A percentile compares a stretch with the other conserved stretches of the same genome.
phyloP scores from a whole-genome alignment of 805 yeast species.

The Candida nitratophila region DNA sequence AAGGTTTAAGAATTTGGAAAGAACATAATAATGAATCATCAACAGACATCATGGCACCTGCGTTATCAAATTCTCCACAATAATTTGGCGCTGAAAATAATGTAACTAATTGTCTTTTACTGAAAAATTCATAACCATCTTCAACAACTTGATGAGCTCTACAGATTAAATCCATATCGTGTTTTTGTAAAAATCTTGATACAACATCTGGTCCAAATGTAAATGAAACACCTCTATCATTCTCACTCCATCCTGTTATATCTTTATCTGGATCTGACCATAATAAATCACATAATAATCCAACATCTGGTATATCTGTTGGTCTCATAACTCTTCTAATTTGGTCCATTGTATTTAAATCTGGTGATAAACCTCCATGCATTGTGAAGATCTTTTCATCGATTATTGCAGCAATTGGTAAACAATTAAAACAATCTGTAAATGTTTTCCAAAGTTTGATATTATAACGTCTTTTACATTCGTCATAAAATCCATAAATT shows the following conservation, averaged over 20 bases:
- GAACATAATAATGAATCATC: conserved; percentile 95
- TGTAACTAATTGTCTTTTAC: conserved; percentile 93
- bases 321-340: conserved; percentile 99
- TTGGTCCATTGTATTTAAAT: conserved; percentile 96
- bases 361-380: conserved; percentile 99
- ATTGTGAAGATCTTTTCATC: conserved; percentile 97
- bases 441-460: conserved; percentile 98
- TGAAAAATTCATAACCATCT: conserved; percentile 96
- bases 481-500: conserved; percentile 97
- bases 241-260: conserved; percentile 97
- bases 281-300: conserved; percentile 87
- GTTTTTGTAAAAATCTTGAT: conserved; percentile 90
- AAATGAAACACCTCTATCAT: conserved; percentile 97
- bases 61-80: conserved; percentile 98
- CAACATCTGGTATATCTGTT: conserved; percentile 97
- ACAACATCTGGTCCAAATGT: conserved; percentile 99
- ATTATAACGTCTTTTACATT: conserved; percentile 96
- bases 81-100: conserved; percentile 95
- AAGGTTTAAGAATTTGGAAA: conserved; percentile 94
- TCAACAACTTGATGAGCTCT: conserved; percentile 99
- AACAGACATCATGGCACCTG: conserved; percentile 99
- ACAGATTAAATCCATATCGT: conserved; percentile 96
- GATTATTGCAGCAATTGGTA: conserved; percentile 96
- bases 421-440: conserved; percentile 96
- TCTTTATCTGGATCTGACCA: conserved; percentile 99